These are phyloP conservation scores for Yarrowia sp. DNA, from an alignment of 805 yeast species.

Conservation along the genomic window DNA sequence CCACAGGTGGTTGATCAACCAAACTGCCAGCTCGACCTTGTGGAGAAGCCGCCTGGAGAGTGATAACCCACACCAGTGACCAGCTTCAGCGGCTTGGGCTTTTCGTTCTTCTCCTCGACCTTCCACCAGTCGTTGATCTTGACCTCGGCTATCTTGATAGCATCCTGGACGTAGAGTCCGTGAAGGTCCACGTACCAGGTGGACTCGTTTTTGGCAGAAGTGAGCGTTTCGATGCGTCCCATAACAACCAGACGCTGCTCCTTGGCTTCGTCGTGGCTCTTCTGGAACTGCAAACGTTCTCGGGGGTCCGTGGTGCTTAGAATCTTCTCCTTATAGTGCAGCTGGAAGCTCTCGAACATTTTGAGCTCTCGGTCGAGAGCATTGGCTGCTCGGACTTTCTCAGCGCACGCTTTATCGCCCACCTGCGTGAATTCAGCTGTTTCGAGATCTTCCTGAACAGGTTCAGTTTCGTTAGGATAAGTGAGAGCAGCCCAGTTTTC, in stretches of 20 bases:
- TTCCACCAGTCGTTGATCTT: not conserved
- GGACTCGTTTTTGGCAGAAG: not conserved
- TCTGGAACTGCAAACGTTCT: not conserved
- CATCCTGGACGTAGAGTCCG: not conserved
- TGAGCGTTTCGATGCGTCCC: too few species aligned
- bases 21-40: not conserved
- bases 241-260: too few species aligned
- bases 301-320: not conserved
- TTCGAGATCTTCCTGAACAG: too few species aligned
- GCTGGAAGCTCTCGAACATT: too few species aligned
- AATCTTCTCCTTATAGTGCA: not conserved
- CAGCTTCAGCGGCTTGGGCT: not conserved
- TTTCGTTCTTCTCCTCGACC: not conserved
- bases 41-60: not conserved
- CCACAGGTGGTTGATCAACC: not conserved
- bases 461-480: too few species aligned
- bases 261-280: not conserved
- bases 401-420: not conserved
- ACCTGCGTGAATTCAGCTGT: too few species aligned
- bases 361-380: not conserved
- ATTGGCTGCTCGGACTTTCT: not conserved
- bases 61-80: not conserved
- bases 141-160: not conserved
- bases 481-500: too few species aligned
- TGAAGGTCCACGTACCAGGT: not conserved